Percentiles rank a stretch among this genome's conserved stretches.
Conservation (phyloP, 2,329 filamentous ascomycete species). For the Thermothelomyces thermophilus region DNA sequence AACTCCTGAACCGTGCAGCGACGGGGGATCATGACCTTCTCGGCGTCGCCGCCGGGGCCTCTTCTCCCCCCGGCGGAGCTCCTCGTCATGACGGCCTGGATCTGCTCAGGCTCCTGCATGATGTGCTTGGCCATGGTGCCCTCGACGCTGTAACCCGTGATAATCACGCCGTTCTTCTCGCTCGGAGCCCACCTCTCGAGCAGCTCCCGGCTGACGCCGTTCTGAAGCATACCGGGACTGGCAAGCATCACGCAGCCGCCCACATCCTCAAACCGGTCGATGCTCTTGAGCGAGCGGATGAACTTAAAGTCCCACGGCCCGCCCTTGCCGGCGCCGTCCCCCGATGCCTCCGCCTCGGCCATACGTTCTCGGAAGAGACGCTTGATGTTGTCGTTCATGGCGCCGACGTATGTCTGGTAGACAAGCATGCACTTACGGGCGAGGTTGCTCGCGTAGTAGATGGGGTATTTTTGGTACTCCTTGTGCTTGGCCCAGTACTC, state of each 20-base stretch:
- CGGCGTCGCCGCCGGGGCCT: conserved; percentile 61
- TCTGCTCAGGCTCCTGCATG: conserved; percentile 89
- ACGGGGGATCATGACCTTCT: conserved; percentile 85
- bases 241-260: conserved; percentile 96
- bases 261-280: conserved; percentile 94
- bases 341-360: conserved; percentile 78
- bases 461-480: conserved; percentile 84
- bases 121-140: conserved; percentile 97
- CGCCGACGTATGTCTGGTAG: conserved; percentile 95
- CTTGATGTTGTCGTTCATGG: conserved; percentile 99
- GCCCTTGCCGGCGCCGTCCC: conserved; percentile 66
- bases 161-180: conserved; percentile 95
- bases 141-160: conserved; percentile 97
- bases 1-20: conserved; percentile 91
- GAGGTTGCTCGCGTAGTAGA: conserved; percentile 95
- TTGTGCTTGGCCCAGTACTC: conserved; percentile 92
- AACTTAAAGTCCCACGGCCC: conserved; percentile 96
- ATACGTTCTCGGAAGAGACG: conserved; percentile 87
- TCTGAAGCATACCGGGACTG: conserved; percentile 96
- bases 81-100: conserved; percentile 85
- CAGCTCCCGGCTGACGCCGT: conserved; percentile 85
- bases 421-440: conserved; percentile 97
- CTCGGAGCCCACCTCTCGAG: conserved; percentile 94
- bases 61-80: conserved; percentile 58
- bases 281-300: conserved; percentile 82